These are phyloP conservation scores for Neonectria magnoliae DNA, from an alignment of 2,329 filamentous ascomycete species.

Conservation along the genomic window DNA sequence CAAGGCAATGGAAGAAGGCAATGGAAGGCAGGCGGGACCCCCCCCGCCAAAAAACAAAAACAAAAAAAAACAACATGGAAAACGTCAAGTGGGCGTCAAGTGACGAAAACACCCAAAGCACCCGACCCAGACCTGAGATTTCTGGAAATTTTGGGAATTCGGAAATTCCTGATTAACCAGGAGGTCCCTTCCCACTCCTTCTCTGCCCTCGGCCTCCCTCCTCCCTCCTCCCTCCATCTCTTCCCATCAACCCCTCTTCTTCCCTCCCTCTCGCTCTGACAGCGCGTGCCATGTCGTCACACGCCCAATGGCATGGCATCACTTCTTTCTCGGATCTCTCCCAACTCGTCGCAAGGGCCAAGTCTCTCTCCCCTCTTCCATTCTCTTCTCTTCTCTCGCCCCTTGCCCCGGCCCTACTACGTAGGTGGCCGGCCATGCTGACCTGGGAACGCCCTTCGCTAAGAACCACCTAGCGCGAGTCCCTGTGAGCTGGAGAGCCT, in stretches of 20 bases:
- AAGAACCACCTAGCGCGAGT: constrained; percentile 15
- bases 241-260: constrained; percentile 21
- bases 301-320: constrained; percentile 25
- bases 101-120: background rate
- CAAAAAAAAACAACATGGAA: background rate
- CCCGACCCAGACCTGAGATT: background rate
- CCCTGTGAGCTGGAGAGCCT: background rate
- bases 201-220: background rate
- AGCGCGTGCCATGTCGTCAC: constrained; percentile 25
- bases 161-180: background rate
- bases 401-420: constrained; percentile 6
- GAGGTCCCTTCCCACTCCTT: background rate
- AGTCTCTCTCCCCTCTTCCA: constrained; percentile 2
- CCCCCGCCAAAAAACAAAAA: too few relatives aligned
- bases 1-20: too few relatives aligned
- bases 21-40: too few relatives aligned
- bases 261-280: constrained; percentile 20
- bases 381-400: constrained; percentile 21
- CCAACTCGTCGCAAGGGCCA: background rate
- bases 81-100: background rate
- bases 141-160: background rate
- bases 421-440: too few relatives aligned
- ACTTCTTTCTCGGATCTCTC: background rate
- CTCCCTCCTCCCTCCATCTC: background rate
- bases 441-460: constrained; percentile 10